These are phyloP conservation scores for Citrullus amarus DNA, from an alignment of 306 rosid species.

Conservation along the genomic window DNA sequence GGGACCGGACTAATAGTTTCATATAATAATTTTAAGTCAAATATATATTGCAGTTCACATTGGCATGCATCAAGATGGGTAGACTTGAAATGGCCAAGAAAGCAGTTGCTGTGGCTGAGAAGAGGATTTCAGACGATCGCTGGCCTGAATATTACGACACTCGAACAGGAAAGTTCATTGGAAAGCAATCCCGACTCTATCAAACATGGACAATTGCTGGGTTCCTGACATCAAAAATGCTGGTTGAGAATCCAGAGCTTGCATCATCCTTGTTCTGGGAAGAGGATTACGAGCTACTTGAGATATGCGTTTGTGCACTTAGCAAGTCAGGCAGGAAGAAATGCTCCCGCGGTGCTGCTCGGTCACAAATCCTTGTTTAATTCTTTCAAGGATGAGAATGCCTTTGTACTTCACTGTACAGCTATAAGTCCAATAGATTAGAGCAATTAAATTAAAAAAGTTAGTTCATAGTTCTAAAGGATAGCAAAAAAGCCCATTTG, in stretches of 20 bases:
- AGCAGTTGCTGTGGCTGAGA: slow-evolving; percentile 69
- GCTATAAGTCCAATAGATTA: slow-evolving; percentile 2
- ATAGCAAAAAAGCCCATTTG: background rate
- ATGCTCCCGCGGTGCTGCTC: slow-evolving; percentile 73
- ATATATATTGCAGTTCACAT: slow-evolving; percentile 52
- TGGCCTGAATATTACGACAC: slow-evolving; percentile 99
- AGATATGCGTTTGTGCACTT: slow-evolving; percentile 75
- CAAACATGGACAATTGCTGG: slow-evolving; percentile 98
- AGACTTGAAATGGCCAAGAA: slow-evolving; percentile 55
- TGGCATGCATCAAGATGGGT: slow-evolving; percentile 96
- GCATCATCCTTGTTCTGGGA: slow-evolving; percentile 70
- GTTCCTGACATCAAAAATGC: slow-evolving; percentile 84
- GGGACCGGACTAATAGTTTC: background rate
- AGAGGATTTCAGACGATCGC: slow-evolving; percentile 48
- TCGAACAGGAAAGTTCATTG: slow-evolving; percentile 60
- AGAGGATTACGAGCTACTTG: slow-evolving; percentile 81
- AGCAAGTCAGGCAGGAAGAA: slow-evolving; percentile 67
- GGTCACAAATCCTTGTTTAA: slow-evolving; percentile 71
- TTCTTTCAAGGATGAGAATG: background rate
- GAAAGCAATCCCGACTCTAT: slow-evolving; percentile 70
- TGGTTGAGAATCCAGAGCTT: slow-evolving; percentile 66
- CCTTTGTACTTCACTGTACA: slow-evolving; percentile 7
- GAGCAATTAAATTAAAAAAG: background rate
- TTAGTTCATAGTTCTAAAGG: background rate
- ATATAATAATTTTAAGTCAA: background rate